A percentile compares a stretch with the other conserved stretches of the same genome.
These are phyloP conservation scores for Globisporangium lucens DNA, from an alignment of 352 stramenopile species.

Conservation along the genomic window DNA sequence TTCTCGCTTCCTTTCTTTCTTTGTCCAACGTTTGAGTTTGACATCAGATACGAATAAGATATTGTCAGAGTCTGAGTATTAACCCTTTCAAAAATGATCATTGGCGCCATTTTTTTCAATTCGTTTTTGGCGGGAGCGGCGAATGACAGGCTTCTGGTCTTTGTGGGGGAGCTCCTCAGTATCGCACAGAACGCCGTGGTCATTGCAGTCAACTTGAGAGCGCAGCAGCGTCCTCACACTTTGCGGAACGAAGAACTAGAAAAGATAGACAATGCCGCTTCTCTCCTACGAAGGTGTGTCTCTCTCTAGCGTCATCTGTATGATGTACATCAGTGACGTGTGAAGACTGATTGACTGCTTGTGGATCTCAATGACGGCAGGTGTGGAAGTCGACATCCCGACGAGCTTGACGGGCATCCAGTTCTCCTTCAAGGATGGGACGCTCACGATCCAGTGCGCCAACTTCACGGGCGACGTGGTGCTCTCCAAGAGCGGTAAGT, in stretches of 20 bases:
- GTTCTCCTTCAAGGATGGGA: constrained; percentile 58
- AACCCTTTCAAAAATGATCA: neutral
- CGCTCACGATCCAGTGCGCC: constrained; percentile 65
- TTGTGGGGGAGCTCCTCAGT: neutral
- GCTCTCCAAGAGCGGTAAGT: constrained; percentile 48
- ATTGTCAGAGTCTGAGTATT: neutral
- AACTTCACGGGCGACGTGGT: constrained; percentile 74
- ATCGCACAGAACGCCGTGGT: neutral
- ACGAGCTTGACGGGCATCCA: constrained; percentile 51
- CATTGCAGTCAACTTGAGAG: neutral
- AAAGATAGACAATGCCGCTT: constrained; percentile 43
- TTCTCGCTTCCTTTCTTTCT: neutral
- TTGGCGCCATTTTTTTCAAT: neutral
- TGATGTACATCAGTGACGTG: neutral
- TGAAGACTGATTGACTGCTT: neutral
- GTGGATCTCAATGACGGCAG: constrained; percentile 20
- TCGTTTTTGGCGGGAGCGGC: neutral
- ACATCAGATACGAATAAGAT: neutral
- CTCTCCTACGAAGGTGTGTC: constrained; percentile 66
- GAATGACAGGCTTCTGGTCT: neutral
- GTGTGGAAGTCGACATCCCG: constrained; percentile 72
- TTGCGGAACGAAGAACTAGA: neutral
- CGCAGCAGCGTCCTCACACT: neutral
- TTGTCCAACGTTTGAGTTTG: neutral
- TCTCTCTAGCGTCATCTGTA: neutral